Evolutionary conservation across 495 filamentous ascomycete species (phyloP).

Genomic region (Eremomyces bilateralis): DNA sequence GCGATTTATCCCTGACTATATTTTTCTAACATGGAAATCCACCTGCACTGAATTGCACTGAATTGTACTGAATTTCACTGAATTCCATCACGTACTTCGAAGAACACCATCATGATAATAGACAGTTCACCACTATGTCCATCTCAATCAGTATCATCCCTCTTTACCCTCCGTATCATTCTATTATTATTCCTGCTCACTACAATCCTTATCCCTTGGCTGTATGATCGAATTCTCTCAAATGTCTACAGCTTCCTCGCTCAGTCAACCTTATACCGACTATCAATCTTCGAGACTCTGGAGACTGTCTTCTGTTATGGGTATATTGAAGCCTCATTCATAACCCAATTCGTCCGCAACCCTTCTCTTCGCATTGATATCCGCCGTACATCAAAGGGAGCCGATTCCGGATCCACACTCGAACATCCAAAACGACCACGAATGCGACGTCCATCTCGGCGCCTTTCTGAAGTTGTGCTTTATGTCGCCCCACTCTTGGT

Average conservation of each 20-base stretch:
- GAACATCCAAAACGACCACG: slow-evolving; percentile 6
- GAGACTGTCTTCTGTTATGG: slow-evolving; percentile 16
- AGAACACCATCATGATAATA: too few species aligned
- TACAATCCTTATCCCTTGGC: slow-evolving; percentile 6
- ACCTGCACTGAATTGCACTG: too few species aligned
- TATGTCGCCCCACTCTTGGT: slow-evolving; percentile 13
- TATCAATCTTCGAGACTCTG: slow-evolving; percentile 17
- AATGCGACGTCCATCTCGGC: slow-evolving; percentile 13
- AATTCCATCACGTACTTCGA: too few species aligned
- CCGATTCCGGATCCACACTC: background rate
- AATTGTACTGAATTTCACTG: too few species aligned
- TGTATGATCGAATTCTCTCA: slow-evolving; percentile 12
- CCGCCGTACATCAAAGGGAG: slow-evolving; percentile 2
- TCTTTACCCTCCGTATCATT: slow-evolving; percentile 1
- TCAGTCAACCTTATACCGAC: slow-evolving; percentile 8
- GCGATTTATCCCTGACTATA: too few species aligned
- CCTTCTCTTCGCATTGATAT: slow-evolving; percentile 10
- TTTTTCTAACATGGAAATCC: too few species aligned
- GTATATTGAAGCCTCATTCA: slow-evolving; percentile 13
- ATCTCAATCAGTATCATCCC: too few species aligned
- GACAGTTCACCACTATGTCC: too few species aligned
- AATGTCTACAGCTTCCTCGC: slow-evolving; percentile 8
- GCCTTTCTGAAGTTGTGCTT: slow-evolving; percentile 8
- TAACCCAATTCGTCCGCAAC: slow-evolving; percentile 9
- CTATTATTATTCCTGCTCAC: slow-evolving; percentile 3